Base-by-base conservation (phyloP, 169 alveolate genomes). In the Eimeria sp. region DNA sequence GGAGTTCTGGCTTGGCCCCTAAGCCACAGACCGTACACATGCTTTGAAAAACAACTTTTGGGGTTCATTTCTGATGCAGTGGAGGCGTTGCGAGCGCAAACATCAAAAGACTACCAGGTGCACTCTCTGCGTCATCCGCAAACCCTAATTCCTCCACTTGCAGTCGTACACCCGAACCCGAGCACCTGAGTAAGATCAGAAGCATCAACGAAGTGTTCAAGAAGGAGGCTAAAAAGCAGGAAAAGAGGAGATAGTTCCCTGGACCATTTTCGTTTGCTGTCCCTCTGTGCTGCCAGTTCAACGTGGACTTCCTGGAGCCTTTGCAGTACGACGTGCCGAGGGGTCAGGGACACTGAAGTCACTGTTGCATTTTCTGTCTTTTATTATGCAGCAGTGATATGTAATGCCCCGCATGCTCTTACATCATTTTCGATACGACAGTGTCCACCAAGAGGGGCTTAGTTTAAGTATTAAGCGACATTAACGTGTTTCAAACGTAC, bases 21-120 rank as follows among this genome's bases (percentile, higher is more conserved):
- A 16, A 61, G 0, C 20, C 70, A 18, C 70, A 16, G 9, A 61
- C 20, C 30, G 30, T 6, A 25, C 73, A 27, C 30, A 61, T 22
- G 25, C 49, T 57, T 11, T 54, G 25, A 54, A 54, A 7, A 14
- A 14, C 61, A 54, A 11, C 61, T 22, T 30, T 57, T 40, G 20
- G 43, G 67, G 54, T 18, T 40, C 45, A 30, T 47, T 22, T 14
- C 49, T 89, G 58, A 6, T 61, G 86, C 95, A 91, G 95, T 91
- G 22, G 95, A 91, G 47, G 86, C 90, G 16, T 67, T 91, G 82
- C 43, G 89, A 40, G 89, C 95, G 5, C 91, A 73, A 14, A 82
- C 70, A 4, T 91, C 95, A 51, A 91, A 51, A 75, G 95, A 91
- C 43, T 91, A 91, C 67, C 95, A 91, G 82, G 95, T 91, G 7